A percentile compares a stretch with the other conserved stretches of the same genome.
These are phyloP conservation scores for Phytophthora sojae DNA, from an alignment of 352 stramenopile species.

Conservation along the genomic window DNA sequence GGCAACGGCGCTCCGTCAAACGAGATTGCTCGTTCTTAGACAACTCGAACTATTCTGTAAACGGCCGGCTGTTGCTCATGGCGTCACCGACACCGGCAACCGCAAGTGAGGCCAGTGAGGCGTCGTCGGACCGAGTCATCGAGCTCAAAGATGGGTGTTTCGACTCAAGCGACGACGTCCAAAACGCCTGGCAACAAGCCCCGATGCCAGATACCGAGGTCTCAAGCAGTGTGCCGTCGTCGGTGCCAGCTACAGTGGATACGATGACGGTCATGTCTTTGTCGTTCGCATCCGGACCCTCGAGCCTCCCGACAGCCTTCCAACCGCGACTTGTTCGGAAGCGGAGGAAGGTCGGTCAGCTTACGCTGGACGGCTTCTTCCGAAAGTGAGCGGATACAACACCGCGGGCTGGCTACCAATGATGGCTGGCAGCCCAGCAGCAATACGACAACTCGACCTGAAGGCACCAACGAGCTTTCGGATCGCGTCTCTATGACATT, in stretches of 20 bases:
- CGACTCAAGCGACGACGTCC: conserved; percentile 46
- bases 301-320: conserved; percentile 19
- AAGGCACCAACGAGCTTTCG: neutral
- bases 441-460: neutral
- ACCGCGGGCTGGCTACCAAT: neutral
- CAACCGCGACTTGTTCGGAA: conserved; percentile 54
- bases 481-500: conserved; percentile 9
- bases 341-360: conserved; percentile 56
- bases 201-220: conserved; percentile 21
- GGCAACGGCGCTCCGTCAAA: conserved; percentile 64
- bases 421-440: neutral
- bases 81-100: conserved; percentile 6
- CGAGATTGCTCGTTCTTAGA: conserved; percentile 70
- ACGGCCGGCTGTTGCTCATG: conserved; percentile 32
- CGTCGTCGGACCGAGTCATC: conserved; percentile 37
- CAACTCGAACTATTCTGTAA: conserved; percentile 27
- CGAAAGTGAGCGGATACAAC: conserved; percentile 4
- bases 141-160: conserved; percentile 52
- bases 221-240: conserved; percentile 7
- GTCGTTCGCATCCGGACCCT: conserved; percentile 13
- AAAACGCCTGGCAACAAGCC: conserved; percentile 13
- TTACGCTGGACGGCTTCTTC: conserved; percentile 63
- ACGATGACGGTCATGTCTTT: conserved; percentile 19
- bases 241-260: conserved; percentile 9
- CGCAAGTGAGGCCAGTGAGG: conserved; percentile 21